These are phyloP conservation scores for Begonia loranthoides DNA, from an alignment of 306 rosid genomes.

Conservation along the genomic window DNA sequence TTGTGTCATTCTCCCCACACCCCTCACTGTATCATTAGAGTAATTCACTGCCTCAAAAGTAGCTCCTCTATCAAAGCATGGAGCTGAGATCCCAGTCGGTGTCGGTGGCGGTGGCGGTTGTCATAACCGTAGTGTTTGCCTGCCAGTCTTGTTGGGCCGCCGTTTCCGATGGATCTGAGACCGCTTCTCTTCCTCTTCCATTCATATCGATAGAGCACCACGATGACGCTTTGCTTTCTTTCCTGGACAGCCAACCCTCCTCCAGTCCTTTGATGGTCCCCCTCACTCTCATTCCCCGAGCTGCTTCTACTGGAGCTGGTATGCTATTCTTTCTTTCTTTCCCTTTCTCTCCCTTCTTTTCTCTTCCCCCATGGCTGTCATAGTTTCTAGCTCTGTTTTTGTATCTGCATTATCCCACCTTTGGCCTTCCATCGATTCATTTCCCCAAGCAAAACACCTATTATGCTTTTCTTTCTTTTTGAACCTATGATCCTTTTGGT, in stretches of 20 bases:
- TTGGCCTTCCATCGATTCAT: no score
- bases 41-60: no score
- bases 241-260: constrained; percentile 17
- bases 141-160: constrained; percentile 20
- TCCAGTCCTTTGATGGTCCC: constrained; percentile 39
- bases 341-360: constrained; percentile 4
- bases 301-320: constrained; percentile 78
- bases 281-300: constrained; percentile 60
- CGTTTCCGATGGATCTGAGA: constrained; percentile 21
- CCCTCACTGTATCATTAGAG: no score
- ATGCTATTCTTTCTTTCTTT: constrained; percentile 7
- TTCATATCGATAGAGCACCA: not conserved
- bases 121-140: not conserved
- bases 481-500: no score
- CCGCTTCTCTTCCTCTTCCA: not conserved
- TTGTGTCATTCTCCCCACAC: no score
- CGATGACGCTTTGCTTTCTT: constrained; percentile 9
- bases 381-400: not conserved
- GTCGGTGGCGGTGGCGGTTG: constrained; percentile 19
- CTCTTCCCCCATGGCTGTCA: not conserved
- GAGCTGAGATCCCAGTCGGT: not conserved
- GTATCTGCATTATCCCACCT: no score
- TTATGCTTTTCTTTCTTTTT: no score
- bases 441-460: no score
- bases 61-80: not conserved